Evolutionary conservation across 2,329 filamentous ascomycete species (phyloP).

Genomic region (Penicillium sumatraense): DNA sequence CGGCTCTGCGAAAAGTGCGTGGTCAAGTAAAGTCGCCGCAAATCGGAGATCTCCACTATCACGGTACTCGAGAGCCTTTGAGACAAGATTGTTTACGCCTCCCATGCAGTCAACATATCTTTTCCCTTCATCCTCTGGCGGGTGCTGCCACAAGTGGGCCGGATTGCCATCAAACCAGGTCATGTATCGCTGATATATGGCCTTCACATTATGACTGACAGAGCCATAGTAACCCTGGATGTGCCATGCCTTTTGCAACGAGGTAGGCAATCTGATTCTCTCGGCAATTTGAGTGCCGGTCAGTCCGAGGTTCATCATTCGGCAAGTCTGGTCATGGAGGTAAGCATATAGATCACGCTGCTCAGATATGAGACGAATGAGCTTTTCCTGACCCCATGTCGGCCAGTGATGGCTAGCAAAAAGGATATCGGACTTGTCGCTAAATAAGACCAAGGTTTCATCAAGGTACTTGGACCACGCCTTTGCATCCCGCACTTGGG

Average conservation of each 20-base stretch:
- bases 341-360: slow-evolving; percentile 49
- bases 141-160: slow-evolving; percentile 11
- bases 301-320: slow-evolving; percentile 42
- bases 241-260: slow-evolving; percentile 33
- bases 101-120: slow-evolving; percentile 40
- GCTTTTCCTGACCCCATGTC: slow-evolving; percentile 39
- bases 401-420: slow-evolving; percentile 48
- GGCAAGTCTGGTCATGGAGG: slow-evolving; percentile 46
- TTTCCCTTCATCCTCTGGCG: background rate
- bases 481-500: slow-evolving; percentile 22
- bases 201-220: slow-evolving; percentile 16
- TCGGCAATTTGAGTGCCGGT: slow-evolving; percentile 47
- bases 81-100: slow-evolving; percentile 35
- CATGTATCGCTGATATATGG: slow-evolving; percentile 25
- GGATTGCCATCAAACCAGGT: slow-evolving; percentile 26
- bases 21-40: slow-evolving; percentile 44
- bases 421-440: slow-evolving; percentile 34
- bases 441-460: slow-evolving; percentile 41
- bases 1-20: slow-evolving; percentile 37
- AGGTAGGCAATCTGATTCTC: slow-evolving; percentile 35
- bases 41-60: slow-evolving; percentile 42
- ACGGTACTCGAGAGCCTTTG: slow-evolving; percentile 34
- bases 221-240: slow-evolving; percentile 43
- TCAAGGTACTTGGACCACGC: slow-evolving; percentile 16
- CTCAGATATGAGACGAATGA: slow-evolving; percentile 33